A percentile compares a stretch with the other conserved stretches of the same genome.
These are phyloP conservation scores for Entomortierella lignicola DNA, from an alignment of 192 early-diverging fungal genomes.

Conservation along the genomic window DNA sequence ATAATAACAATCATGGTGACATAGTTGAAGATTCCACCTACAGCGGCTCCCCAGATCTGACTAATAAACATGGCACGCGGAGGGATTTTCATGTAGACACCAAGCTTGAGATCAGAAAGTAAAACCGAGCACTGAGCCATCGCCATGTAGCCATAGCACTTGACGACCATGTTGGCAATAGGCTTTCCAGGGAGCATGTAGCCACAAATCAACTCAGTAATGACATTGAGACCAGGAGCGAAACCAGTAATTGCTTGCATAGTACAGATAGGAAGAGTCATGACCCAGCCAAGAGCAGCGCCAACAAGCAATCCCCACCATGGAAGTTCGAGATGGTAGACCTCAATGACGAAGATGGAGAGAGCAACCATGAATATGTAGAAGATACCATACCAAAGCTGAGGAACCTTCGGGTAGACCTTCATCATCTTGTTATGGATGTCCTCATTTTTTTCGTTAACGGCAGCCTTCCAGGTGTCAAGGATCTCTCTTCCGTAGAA, in stretches of 20 bases:
- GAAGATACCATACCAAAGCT: slow-evolving; percentile 63
- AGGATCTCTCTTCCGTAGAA: slow-evolving; percentile 71
- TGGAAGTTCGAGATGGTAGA: slow-evolving; percentile 56
- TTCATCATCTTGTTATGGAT: slow-evolving; percentile 78
- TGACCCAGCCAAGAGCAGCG: slow-evolving; percentile 54
- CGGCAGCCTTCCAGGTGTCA: slow-evolving; percentile 53
- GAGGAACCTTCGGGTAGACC: slow-evolving; percentile 65
- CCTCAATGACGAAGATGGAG: slow-evolving; percentile 42
- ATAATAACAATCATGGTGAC: slow-evolving; percentile 59
- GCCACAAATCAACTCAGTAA: slow-evolving; percentile 71
- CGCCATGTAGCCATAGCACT: slow-evolving; percentile 65
- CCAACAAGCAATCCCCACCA: slow-evolving; percentile 65
- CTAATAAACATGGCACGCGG: slow-evolving; percentile 64
- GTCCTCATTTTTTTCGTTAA: slow-evolving; percentile 59
- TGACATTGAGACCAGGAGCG: slow-evolving; percentile 64
- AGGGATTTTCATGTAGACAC: slow-evolving; percentile 51
- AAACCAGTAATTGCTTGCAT: slow-evolving; percentile 67
- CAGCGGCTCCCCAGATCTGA: slow-evolving; percentile 71
- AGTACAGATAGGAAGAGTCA: slow-evolving; percentile 68
- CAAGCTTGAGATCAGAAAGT: slow-evolving; percentile 78
- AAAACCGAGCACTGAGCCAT: slow-evolving; percentile 84
- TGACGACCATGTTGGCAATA: slow-evolving; percentile 68
- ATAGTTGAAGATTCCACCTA: slow-evolving; percentile 68
- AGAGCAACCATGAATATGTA: slow-evolving; percentile 52
- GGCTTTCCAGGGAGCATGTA: slow-evolving; percentile 67